Evolutionary conservation across 768 basidiomycete genomes (phyloP).

Genomic region (Myochromella boudieri): DNA sequence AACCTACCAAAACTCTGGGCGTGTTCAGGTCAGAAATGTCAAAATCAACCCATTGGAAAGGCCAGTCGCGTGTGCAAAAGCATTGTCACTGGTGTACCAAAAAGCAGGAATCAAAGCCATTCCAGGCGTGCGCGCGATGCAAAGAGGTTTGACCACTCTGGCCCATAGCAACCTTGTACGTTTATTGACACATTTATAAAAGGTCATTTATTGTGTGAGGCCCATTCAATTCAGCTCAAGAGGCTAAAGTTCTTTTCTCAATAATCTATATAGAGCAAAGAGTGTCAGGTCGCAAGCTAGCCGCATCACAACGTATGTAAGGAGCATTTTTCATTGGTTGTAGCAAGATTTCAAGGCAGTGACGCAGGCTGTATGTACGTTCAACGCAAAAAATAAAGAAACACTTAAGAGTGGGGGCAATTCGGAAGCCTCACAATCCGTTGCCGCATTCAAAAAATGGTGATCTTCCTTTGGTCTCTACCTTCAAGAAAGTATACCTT

Average conservation of each 20-base stretch:
- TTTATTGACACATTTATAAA: no score
- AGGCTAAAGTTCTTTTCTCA: no score
- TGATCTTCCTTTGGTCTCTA: background rate
- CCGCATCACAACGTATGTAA: constrained; percentile 23
- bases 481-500: background rate
- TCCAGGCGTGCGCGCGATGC: constrained; percentile 24
- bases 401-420: constrained; percentile 13
- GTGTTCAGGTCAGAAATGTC: constrained; percentile 2
- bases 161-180: no score
- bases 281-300: constrained; percentile 26
- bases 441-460: constrained; percentile 26
- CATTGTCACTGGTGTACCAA: constrained; percentile 29
- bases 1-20: no score
- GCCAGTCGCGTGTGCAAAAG: constrained; percentile 26
- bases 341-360: no score
- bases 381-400: constrained; percentile 18
- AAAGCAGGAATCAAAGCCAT: constrained; percentile 24
- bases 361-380: constrained; percentile 21
- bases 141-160: constrained; percentile 25
- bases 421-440: constrained; percentile 14
- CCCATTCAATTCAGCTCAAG: no score
- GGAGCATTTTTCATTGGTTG: no score
- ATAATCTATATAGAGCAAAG: constrained; percentile 23
- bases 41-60: constrained; percentile 22
- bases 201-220: constrained; percentile 27